Conservation (phyloP, 2,329 filamentous ascomycete genomes). For the Nigrograna mackinnonii region DNA sequence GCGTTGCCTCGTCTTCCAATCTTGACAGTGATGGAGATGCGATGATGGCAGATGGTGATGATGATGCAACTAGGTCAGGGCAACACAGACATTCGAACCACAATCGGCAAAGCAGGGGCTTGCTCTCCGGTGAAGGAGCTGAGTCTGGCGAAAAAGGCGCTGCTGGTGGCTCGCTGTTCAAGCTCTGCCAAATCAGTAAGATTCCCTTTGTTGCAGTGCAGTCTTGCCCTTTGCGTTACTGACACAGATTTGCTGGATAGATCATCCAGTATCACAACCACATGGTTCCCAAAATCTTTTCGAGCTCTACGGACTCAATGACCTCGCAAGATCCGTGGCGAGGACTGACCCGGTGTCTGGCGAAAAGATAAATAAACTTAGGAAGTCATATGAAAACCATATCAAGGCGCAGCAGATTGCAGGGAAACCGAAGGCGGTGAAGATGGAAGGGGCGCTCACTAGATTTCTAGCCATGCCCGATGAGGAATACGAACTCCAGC, state of each 20-base stretch:
- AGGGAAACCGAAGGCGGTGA: conserved; percentile 52
- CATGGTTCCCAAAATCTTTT: conserved; percentile 63
- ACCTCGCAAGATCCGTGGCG: conserved; percentile 61
- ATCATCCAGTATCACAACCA: conserved; percentile 53
- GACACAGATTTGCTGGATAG: conserved; percentile 32
- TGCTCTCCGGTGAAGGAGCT: conserved; percentile 6
- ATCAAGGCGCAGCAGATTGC: conserved; percentile 53
- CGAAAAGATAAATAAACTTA: conserved; percentile 66
- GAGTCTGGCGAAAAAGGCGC: conserved; percentile 31
- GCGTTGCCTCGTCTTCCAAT: conserved; percentile 31
- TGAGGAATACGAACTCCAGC: conserved; percentile 43
- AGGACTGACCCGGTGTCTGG: conserved; percentile 64
- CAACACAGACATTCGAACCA: conserved; percentile 50
- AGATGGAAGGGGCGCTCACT: conserved; percentile 41
- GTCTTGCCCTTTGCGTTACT: conserved; percentile 26
- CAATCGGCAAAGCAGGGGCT: conserved; percentile 44
- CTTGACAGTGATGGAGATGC: conserved; percentile 47
- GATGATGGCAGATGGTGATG: conserved; percentile 43
- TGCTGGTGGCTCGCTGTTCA: conserved; percentile 36
- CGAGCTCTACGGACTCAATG: conserved; percentile 59
- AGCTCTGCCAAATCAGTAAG: conserved; percentile 40
- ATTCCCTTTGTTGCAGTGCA: conserved; percentile 20
- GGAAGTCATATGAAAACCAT: conserved; percentile 60
- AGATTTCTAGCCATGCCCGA: conserved; percentile 43
- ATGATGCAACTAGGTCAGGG: conserved; percentile 28